Evolutionary conservation across 306 rosid genomes (phyloP).

Genomic region (Macrotyloma uniflorum): DNA sequence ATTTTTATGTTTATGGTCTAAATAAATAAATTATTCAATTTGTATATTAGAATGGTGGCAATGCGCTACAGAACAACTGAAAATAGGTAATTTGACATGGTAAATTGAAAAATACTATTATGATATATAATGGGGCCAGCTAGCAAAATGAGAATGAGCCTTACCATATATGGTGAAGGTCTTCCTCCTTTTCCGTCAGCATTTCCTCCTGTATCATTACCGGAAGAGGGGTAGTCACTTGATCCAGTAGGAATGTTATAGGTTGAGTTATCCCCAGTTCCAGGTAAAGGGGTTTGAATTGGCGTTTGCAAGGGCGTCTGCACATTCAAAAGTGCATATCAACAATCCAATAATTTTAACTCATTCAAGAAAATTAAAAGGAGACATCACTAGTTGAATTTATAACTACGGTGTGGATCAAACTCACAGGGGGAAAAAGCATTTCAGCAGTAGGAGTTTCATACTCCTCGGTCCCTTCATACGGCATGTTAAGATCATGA

Average conservation of each 20-base stretch:
- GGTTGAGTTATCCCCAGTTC: slow-evolving; percentile 61
- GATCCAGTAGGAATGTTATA: slow-evolving; percentile 92
- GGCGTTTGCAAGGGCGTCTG: slow-evolving; percentile 96
- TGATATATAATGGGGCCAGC: not conserved
- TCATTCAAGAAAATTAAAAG: not conserved
- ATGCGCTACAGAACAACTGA: not conserved
- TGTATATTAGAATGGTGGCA: not conserved
- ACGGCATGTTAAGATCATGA: slow-evolving; percentile 97
- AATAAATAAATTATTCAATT: not conserved
- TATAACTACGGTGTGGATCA: not conserved
- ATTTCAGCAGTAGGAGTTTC: slow-evolving; percentile 98
- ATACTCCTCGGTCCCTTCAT: slow-evolving; percentile 94
- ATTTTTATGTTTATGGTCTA: not conserved
- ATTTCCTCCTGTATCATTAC: slow-evolving; percentile 69
- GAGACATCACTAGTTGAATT: not conserved
- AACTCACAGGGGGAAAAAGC: slow-evolving; percentile 94
- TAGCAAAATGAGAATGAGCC: slow-evolving; percentile 14
- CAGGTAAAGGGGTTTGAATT: slow-evolving; percentile 88
- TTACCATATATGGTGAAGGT: slow-evolving; percentile 79
- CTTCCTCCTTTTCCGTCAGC: slow-evolving; percentile 77
- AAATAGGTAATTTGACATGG: not conserved
- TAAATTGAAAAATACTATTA: not conserved
- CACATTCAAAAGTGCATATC: slow-evolving; percentile 39
- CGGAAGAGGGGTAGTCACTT: slow-evolving; percentile 78
- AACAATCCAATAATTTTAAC: slow-evolving; percentile 16